phyloP scores from a whole-genome alignment of 2,329 filamentous ascomycete genomes.

The Elsinoe arachidis region DNA sequence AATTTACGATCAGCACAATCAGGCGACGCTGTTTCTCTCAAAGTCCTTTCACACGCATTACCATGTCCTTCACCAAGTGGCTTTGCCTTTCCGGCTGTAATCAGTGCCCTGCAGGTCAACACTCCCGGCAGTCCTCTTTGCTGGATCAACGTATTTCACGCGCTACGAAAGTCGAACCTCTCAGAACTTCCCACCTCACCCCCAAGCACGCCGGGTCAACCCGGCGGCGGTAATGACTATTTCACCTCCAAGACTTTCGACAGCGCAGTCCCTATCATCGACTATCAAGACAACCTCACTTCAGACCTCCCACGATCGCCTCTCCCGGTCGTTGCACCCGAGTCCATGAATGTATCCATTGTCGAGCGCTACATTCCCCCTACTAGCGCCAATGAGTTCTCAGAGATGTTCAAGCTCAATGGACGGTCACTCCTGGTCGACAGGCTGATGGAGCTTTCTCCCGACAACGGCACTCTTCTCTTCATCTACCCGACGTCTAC shows the following conservation, averaged over 20 bases:
- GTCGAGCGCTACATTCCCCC: slow-evolving; percentile 60
- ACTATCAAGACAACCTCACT: slow-evolving; percentile 48
- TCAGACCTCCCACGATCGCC: slow-evolving; percentile 42
- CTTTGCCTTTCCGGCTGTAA: slow-evolving; percentile 47
- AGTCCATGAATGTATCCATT: slow-evolving; percentile 51
- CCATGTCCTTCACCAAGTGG: slow-evolving; percentile 45
- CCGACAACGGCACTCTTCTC: slow-evolving; percentile 47
- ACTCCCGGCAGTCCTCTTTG: slow-evolving; percentile 43
- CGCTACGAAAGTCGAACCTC: slow-evolving; percentile 53
- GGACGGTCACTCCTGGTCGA: slow-evolving; percentile 53
- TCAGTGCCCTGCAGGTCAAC: slow-evolving; percentile 47
- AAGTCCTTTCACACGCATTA: slow-evolving; percentile 52
- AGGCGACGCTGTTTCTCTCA: slow-evolving; percentile 36
- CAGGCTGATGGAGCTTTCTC: slow-evolving; percentile 51
- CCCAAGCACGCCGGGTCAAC: slow-evolving; percentile 47
- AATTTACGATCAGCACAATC: slow-evolving; percentile 25
- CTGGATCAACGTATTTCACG: slow-evolving; percentile 58
- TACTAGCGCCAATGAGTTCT: slow-evolving; percentile 49
- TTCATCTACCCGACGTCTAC: slow-evolving; percentile 55
- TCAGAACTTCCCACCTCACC: slow-evolving; percentile 55
- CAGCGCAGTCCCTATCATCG: slow-evolving; percentile 50
- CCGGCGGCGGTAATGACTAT: slow-evolving; percentile 48
- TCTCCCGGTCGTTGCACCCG: slow-evolving; percentile 50
- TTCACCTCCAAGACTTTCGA: slow-evolving; percentile 55
- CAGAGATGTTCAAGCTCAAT: slow-evolving; percentile 47